Percentiles rank a stretch among this genome's conserved stretches.
Evolutionary conservation across 805 yeast species (phyloP).

Genomic region (Lachancea cidri): DNA sequence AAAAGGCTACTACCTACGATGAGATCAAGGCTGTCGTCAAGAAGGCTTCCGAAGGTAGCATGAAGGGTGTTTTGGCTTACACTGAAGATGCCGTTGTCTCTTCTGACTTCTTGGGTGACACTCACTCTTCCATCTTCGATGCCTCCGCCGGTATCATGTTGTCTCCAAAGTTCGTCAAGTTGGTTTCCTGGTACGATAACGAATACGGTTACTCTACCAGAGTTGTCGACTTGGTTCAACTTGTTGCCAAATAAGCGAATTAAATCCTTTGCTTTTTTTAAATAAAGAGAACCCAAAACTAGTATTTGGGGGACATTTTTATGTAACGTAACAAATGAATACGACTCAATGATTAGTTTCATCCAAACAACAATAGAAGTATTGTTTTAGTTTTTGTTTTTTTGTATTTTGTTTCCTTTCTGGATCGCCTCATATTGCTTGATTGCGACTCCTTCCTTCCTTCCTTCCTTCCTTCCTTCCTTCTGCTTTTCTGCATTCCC

Average conservation of each 20-base stretch:
- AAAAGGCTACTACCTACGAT: slow-evolving; percentile 51
- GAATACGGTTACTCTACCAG: slow-evolving; percentile 74
- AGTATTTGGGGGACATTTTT: neutral
- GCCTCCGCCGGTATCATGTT: slow-evolving; percentile 66
- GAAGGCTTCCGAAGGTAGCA: slow-evolving; percentile 53
- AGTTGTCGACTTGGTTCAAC: slow-evolving; percentile 65
- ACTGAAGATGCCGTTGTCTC: slow-evolving; percentile 69
- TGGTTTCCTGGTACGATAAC: slow-evolving; percentile 70
- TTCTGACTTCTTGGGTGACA: slow-evolving; percentile 60
- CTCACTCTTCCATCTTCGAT: slow-evolving; percentile 62
- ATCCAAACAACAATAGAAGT: too few relatives aligned
- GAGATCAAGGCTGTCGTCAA: slow-evolving; percentile 57
- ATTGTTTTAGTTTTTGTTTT: too few relatives aligned
- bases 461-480: neutral
- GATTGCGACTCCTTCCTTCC: neutral
- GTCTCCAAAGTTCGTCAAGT: slow-evolving; percentile 65
- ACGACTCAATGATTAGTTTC: slow-evolving; percentile 4
- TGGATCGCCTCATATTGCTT: too few relatives aligned
- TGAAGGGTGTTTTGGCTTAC: slow-evolving; percentile 62
- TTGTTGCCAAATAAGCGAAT: slow-evolving; percentile 40
- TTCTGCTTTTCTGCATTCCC: neutral
- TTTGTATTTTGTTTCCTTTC: too few relatives aligned
- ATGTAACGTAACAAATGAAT: slow-evolving; percentile 3
- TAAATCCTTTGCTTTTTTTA: neutral
- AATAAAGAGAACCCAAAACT: neutral